Evolutionary conservation across 78 protist genomes (phyloP).

Genomic region (Dictyostelium capitatum): DNA sequence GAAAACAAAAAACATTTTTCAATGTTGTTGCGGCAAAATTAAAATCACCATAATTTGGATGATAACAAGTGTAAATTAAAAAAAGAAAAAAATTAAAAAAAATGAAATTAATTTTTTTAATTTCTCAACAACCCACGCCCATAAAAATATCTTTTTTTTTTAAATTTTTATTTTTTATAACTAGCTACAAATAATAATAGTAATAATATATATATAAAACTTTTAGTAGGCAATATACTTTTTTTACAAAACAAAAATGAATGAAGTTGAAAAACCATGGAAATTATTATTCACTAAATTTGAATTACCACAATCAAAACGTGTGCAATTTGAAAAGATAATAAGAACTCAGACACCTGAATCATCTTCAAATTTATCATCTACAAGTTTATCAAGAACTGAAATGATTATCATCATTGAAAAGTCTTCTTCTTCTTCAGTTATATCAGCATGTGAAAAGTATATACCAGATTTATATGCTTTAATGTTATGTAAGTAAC

Average conservation of each 20-base stretch:
- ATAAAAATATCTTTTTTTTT: not conserved
- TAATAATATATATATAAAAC: not conserved
- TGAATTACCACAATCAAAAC: conserved; percentile 47
- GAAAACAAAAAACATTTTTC: no score
- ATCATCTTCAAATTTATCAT: conserved; percentile 6
- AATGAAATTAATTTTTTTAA: no score
- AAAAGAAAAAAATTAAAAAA: not conserved
- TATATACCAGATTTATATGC: conserved; percentile 69
- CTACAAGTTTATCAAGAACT: conserved; percentile 39
- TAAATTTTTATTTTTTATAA: no score
- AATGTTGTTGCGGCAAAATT: no score
- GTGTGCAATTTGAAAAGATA: conserved; percentile 73
- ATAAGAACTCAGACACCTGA: conserved; percentile 61
- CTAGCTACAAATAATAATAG: not conserved
- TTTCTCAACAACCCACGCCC: no score
- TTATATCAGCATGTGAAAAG: conserved; percentile 45
- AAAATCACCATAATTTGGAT: no score
- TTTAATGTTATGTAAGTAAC: conserved; percentile 6
- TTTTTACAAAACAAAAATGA: not conserved
- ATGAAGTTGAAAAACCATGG: conserved; percentile 32
- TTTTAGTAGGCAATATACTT: no score
- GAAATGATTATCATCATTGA: conserved; percentile 66
- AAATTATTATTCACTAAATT: conserved; percentile 30
- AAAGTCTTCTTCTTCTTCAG: conserved; percentile 39
- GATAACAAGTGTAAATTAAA: not conserved